A percentile compares a stretch with the other conserved stretches of the same genome.
Conservation (phyloP, 164 flowering plant genomes). For the Nymphaea colorata region DNA sequence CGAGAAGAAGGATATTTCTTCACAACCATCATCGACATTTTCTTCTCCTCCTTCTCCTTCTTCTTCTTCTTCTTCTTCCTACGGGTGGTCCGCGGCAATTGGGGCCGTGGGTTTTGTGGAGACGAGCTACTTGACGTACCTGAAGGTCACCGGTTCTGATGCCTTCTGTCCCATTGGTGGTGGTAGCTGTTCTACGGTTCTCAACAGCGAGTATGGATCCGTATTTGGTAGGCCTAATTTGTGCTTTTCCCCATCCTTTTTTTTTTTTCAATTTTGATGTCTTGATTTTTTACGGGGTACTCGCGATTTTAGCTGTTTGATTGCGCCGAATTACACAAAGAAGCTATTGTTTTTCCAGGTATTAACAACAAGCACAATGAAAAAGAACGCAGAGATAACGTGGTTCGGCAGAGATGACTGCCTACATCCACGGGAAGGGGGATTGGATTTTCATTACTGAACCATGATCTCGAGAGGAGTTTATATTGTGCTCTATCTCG, state of each 20-base stretch:
- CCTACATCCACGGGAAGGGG: too few relatives aligned
- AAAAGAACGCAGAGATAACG: too few relatives aligned
- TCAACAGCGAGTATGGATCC: constrained; percentile 69
- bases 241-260: not conserved
- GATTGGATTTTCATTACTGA: too few relatives aligned
- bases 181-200: constrained; percentile 60
- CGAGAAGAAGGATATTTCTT: too few relatives aligned
- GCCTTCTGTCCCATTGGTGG: constrained; percentile 81
- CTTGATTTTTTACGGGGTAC: not conserved
- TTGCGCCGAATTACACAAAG: not conserved
- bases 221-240: constrained; percentile 48
- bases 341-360: not conserved
- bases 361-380: too few relatives aligned
- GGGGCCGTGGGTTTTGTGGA: constrained; percentile 73
- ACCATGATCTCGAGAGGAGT: too few relatives aligned
- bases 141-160: constrained; percentile 59
- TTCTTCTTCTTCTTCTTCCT: constrained; percentile 25
- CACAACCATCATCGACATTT: too few relatives aligned
- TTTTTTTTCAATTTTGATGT: not conserved
- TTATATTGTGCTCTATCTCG: too few relatives aligned
- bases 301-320: not conserved
- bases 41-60: not conserved
- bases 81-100: constrained; percentile 55
- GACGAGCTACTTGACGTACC: constrained; percentile 72
- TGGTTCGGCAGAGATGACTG: too few relatives aligned